Percentiles rank a stretch among this genome's conserved stretches.
Evolutionary conservation across 306 rosid species (phyloP).

Genomic region (Quillaja saponaria): DNA sequence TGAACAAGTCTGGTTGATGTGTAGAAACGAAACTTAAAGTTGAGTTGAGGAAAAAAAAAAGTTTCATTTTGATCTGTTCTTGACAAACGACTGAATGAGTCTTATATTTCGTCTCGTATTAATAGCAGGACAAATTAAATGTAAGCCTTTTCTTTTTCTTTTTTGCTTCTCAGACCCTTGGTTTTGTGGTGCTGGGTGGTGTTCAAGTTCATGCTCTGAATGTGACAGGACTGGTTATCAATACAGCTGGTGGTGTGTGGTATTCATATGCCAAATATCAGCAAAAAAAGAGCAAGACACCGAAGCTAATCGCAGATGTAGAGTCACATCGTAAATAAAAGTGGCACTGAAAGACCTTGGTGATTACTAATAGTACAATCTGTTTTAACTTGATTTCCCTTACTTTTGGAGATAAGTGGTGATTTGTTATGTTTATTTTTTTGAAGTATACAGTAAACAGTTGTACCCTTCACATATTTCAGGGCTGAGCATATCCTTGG

Average conservation of each 20-base stretch:
- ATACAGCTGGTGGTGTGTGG: slow-evolving; percentile 94
- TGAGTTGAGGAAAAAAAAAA: too few relatives aligned
- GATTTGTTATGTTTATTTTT: too few relatives aligned
- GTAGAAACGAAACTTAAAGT: too few relatives aligned
- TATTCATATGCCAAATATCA: slow-evolving; percentile 86
- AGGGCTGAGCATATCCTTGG: too few relatives aligned
- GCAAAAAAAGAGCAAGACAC: slow-evolving; percentile 62
- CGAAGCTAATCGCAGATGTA: slow-evolving; percentile 47
- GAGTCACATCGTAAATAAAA: slow-evolving; percentile 68
- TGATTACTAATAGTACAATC: too few relatives aligned
- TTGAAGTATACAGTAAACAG: too few relatives aligned
- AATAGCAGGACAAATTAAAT: neutral
- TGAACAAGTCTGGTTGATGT: too few relatives aligned
- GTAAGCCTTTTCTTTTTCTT: neutral
- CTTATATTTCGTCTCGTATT: slow-evolving; percentile 6
- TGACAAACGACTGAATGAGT: slow-evolving; percentile 8
- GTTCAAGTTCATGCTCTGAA: slow-evolving; percentile 83
- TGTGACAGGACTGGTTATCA: slow-evolving; percentile 84
- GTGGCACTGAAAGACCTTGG: slow-evolving; percentile 3
- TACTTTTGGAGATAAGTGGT: too few relatives aligned
- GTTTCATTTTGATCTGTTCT: too few relatives aligned
- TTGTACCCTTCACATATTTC: too few relatives aligned
- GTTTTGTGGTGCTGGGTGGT: slow-evolving; percentile 79
- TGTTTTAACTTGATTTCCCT: too few relatives aligned
- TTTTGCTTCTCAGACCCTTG: slow-evolving; percentile 68